Conservation (phyloP, 176 grass and related monocot species). For the Dendrocalamus sinicus region DNA sequence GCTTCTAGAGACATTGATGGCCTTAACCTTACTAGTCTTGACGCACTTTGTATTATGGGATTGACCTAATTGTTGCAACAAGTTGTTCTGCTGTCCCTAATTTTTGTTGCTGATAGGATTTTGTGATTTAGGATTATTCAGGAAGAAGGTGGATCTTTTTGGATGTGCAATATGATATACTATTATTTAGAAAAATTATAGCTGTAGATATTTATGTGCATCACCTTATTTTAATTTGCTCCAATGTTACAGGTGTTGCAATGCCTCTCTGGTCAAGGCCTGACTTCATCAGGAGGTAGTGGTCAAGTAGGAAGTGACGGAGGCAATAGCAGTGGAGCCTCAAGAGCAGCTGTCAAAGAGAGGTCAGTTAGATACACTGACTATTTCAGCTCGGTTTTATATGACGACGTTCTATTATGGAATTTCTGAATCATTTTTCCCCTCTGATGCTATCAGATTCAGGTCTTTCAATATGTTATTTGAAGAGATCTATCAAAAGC, state of each 20-base stretch:
- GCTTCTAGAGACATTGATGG: neutral
- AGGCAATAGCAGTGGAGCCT: slow-evolving; percentile 75
- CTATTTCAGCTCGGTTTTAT: neutral
- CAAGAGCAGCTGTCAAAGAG: slow-evolving; percentile 79
- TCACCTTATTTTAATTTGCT: slow-evolving; percentile 29
- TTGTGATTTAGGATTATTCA: neutral
- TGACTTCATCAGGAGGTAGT: slow-evolving; percentile 79
- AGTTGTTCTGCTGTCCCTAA: neutral
- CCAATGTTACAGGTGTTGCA: slow-evolving; percentile 66
- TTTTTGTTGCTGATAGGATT: slow-evolving; percentile 23
- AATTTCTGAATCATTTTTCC: slow-evolving; percentile 19
- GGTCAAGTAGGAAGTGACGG: slow-evolving; percentile 64
- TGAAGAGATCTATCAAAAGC: slow-evolving; percentile 91
- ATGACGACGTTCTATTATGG: neutral
- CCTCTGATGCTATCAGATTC: slow-evolving; percentile 61
- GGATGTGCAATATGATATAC: neutral
- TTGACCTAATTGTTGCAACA: neutral
- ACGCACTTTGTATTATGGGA: neutral
- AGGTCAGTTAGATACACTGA: slow-evolving; percentile 50
- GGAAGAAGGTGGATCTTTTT: slow-evolving; percentile 22
- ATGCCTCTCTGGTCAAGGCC: slow-evolving; percentile 70
- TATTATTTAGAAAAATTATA: slow-evolving; percentile 22
- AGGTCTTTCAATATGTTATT: slow-evolving; percentile 81
- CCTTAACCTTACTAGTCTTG: neutral
- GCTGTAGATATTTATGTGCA: neutral